Base-by-base conservation (phyloP, 2,329 filamentous ascomycete genomes). In the Apiospora phragmitis region DNA sequence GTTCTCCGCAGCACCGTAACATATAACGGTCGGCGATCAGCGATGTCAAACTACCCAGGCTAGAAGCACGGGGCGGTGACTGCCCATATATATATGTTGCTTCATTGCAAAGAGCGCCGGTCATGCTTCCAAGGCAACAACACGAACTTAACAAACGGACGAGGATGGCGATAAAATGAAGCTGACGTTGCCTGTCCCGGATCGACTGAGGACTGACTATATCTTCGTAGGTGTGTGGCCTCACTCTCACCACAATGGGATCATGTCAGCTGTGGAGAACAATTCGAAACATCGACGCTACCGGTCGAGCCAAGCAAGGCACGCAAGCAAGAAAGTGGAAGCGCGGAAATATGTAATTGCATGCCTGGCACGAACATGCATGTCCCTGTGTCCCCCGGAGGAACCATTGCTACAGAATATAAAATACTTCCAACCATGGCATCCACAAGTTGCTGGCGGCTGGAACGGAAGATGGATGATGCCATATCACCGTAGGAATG, bases 211-310 rank as follows among this genome's bases (percentile, higher is more conserved):
- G 18, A 38, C 55, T 62, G 55, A n/a, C 32, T 38, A 62, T 11
- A 21, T 26, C 16, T 21, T 16, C 21, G 51, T 21, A 32, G 26
- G 14, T 16, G 29, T 59, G 51, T 35, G 51, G 16, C 26, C 21
- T 59, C 51, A 32, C 51, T 59, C 55, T 38, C 55, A 62, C 55
- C 18, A 38, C 32, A 12, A 38, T 62, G 55, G 55, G 55, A 38
- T 62, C 18, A 62, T 38, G 55, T 12, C 18, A 16, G 32, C 55
- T 35, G 55, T 38, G 55, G 55, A n/a, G 55, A 14, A 38, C 32
- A n/a, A 62, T 62, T 62, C 38, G 55, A 62, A 38, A 62, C 55
- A 62, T 62, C 8, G 18, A 24, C 55, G 55, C 55, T 62, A 62
- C 24, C 11, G 47, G 47, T 11, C 24, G 12, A 29, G 24, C 47